Conservation (phyloP, 1,284 basidiomycete species). For the Ceratorhiza oryzae-sativae region DNA sequence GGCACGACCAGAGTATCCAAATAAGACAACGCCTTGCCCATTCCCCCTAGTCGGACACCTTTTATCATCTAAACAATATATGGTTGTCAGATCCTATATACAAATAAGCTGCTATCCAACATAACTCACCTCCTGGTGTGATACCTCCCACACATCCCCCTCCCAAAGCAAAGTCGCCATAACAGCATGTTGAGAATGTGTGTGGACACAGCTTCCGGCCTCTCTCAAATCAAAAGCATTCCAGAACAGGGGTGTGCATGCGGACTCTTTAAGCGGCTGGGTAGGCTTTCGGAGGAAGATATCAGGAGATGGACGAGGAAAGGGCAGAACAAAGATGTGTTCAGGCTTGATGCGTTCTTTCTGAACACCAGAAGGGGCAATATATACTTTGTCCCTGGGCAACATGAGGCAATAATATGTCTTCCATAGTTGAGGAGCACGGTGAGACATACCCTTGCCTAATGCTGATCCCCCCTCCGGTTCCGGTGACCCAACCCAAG, state of each 20-base stretch:
- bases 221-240: conserved; percentile 81
- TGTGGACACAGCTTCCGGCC: conserved; percentile 86
- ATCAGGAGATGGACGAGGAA: conserved; percentile 65
- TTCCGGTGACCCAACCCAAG: conserved; percentile 63
- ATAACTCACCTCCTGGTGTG: conserved; percentile 65
- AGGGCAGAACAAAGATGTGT: conserved; percentile 87
- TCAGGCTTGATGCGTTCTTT: conserved; percentile 81
- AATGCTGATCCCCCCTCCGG: conserved; percentile 65
- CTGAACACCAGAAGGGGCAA: conserved; percentile 87
- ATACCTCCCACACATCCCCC: conserved; percentile 73
- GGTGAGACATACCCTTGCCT: conserved; percentile 63
- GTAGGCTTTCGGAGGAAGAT: conserved; percentile 76
- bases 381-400: conserved; percentile 75
- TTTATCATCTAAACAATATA: conserved; percentile 77
- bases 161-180: conserved; percentile 82
- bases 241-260: conserved; percentile 90
- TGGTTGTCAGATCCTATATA: too few species aligned
- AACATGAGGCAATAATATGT: conserved; percentile 17
- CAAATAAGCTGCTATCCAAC: not conserved
- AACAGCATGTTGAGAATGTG: conserved; percentile 85
- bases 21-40: conserved; percentile 74
- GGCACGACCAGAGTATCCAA: conserved; percentile 85
- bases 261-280: conserved; percentile 74
- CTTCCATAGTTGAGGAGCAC: not conserved
- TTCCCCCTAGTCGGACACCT: conserved; percentile 78